Evolutionary conservation across 768 basidiomycete genomes (phyloP), one percentile per base, ranked within the genome.

Genomic region (Crucibulum laeve): DNA sequence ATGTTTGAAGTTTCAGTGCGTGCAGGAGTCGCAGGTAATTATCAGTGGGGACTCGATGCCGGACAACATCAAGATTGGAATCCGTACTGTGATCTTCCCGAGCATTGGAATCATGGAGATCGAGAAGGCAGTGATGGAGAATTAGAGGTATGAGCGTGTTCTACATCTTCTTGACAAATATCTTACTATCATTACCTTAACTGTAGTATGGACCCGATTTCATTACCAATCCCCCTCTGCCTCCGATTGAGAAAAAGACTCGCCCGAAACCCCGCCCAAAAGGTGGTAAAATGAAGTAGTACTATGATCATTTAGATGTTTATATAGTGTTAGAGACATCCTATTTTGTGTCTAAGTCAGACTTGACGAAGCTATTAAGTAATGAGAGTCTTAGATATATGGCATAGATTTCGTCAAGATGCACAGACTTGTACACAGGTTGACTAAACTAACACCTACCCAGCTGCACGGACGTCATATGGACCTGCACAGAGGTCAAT

Each of bases 1-100:
- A 59, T 60, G 55, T 62, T 62, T 25, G 54, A 57, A 35, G 11
- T 26, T 4, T 48, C 55, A 13, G 25, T n/a, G 8, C 23, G 30
- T 15, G 44, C 55, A 15, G 53, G 53, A 2, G 23, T 40, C 13
- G 44, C 53, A 23, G 53, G 53, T 3, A 46, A 44, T 14, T 48
- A 25, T 10, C 55, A n/a, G n/a, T n/a, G n/a, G n/a, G n/a, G 53
- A 35, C 30, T 56, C 1, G 55, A 56, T 48, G 48, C 43, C 4
- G 53, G 53, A 15, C 38, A 52, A 22, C 55, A 56, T 35, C 50
- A 49, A 14, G 44, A 38, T 14, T 56, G 53, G 55, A 44, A 50
- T 38, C 52, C 51, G 6, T 55, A 48, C 19, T 4, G 10, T 8
- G 42, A 40, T 15, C 21, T 53, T 14, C 46, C 44, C 18, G 25